Evolutionary conservation across 164 flowering plant genomes (phyloP), one percentile per base, ranked within the genome.

Genomic region (Santalum album): DNA sequence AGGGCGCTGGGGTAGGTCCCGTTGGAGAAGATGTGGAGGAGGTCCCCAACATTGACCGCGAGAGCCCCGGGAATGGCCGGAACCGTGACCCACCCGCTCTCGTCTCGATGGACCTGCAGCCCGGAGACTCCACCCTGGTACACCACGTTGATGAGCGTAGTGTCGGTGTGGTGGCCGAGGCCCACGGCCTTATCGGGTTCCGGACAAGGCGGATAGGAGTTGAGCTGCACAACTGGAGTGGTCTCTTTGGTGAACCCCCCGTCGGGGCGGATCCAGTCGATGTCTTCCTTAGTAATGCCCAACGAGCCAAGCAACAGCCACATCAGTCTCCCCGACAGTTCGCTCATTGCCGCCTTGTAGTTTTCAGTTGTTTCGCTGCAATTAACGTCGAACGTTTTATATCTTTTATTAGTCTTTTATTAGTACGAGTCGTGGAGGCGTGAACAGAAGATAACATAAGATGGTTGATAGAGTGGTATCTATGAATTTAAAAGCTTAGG

Each of bases 131-230:
- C 73, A 74, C 67, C 78, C 60, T 92, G 98, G 80, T 86, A 70
- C 25, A 92, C 82, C 55, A 92, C 70, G 18, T 96, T 89, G 60
- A 92, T 69, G 26, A 89, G 74, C 61, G 89, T 75, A 0, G 98
- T 81, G 65, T 92, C 98, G 0, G 98, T 92, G 67, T 92, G 98
- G 11, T 90, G 78, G 0, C 89, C 96, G 0, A 92, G 71, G 16
- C 98, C 96, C 96, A 92, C 89, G 67, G 96, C 96, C 49, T 82
- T 76, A 23, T 72, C 81, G n/a, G 98, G 98, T 42, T 89, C 86
- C 1, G 96, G 98, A 62, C 98, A 92, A 7, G 80, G 69, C 43
- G 98, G 98, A 78, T 92, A 92, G 6, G 81, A 72, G 51, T 83
- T 92, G n/a, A n/a, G n/a, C n/a, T n/a, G n/a, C n/a, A n/a, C 57